Base-by-base conservation (phyloP, 2,329 filamentous ascomycete species). In the Colletotrichum spaethianum region DNA sequence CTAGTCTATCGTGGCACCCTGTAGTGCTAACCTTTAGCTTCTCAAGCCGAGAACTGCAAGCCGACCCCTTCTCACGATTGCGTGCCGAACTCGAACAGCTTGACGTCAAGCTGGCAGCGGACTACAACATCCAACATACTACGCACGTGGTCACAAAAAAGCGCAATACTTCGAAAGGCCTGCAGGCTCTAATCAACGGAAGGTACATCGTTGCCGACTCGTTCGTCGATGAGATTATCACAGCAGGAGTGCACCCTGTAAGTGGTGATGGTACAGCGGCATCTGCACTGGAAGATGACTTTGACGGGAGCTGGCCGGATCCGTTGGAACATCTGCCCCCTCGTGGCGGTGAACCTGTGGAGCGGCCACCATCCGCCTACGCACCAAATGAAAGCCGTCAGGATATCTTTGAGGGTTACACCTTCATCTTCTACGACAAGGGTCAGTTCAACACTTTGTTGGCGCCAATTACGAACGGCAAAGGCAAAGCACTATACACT, bases 71-170 rank as follows among this genome's bases (percentile, higher is more conserved):
- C 66, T 83, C 85, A 2, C 84, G 85, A 23, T 87, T 95, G 33
- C 90, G 90, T 73, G 83, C 88, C 40, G 88, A 88, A 64, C 89
- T 98, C 23, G 94, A 97, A 79, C 89, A 92, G 55, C 87, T 97
- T n/a, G 96, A 98, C 79, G 92, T 98, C 81, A 98, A 98, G 81
- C 92, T 94, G 18, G 85, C 93, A 18, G 86, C 89, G 53, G 92
- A 95, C 4, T 98, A 94, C 80, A 84, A 93, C 31, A 83, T 88
- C 33, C 87, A 85, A 20, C 84, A 88, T 36, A 98, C 96, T 0
- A 98, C 96, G 0, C 95, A 98, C 81, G 93, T 97, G 14, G 91
- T 98, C 42, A 92, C 94, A 9, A 93, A 91, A 80, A 98, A 97
- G 82, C 89, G 96, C 59, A 99, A 98, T 80, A 96, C 94, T 0